phyloP scores from a whole-genome alignment of 371 early-diverging fungal genomes.

The Lichtheimia ramosa region DNA sequence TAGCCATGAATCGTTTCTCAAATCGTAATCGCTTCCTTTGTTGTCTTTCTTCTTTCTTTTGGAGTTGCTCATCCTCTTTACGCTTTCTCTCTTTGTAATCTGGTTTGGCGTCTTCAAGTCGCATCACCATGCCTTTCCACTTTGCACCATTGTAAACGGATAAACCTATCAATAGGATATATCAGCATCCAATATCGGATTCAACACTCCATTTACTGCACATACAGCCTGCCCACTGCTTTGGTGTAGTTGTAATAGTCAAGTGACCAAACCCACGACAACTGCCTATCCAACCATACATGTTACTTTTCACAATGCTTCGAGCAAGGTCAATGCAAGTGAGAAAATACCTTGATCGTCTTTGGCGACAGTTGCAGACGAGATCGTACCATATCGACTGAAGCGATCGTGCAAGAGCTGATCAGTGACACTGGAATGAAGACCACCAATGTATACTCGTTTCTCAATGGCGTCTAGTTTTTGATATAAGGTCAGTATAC shows the following conservation, averaged over 20 bases:
- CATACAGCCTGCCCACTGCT: conserved; percentile 64
- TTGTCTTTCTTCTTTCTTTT: conserved; percentile 14
- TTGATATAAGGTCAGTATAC: not conserved
- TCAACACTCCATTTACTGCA: too few species aligned
- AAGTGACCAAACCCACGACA: conserved; percentile 80
- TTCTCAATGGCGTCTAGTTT: conserved; percentile 37
- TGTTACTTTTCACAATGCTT: too few species aligned
- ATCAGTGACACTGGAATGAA: conserved; percentile 57
- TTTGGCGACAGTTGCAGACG: conserved; percentile 51
- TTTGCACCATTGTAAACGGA: conserved; percentile 76
- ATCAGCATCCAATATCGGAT: conserved; percentile 14
- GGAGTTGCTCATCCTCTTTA: conserved; percentile 24
- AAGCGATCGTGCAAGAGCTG: conserved; percentile 67
- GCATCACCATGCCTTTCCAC: conserved; percentile 81
- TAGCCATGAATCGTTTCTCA: conserved; percentile 27
- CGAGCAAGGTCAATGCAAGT: too few species aligned
- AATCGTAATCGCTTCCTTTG: conserved; percentile 34
- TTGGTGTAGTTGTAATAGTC: conserved; percentile 62
- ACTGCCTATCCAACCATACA: conserved; percentile 21
- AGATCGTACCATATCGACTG: conserved; percentile 67
- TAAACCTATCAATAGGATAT: conserved; percentile 48
- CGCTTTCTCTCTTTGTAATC: conserved; percentile 60
- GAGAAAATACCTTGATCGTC: conserved; percentile 29
- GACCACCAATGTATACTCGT: conserved; percentile 78
- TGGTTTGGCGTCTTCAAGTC: conserved; percentile 79